Evolutionary conservation across 2,329 filamentous ascomycete species (phyloP).

Genomic region (Metarhizium rileyi): DNA sequence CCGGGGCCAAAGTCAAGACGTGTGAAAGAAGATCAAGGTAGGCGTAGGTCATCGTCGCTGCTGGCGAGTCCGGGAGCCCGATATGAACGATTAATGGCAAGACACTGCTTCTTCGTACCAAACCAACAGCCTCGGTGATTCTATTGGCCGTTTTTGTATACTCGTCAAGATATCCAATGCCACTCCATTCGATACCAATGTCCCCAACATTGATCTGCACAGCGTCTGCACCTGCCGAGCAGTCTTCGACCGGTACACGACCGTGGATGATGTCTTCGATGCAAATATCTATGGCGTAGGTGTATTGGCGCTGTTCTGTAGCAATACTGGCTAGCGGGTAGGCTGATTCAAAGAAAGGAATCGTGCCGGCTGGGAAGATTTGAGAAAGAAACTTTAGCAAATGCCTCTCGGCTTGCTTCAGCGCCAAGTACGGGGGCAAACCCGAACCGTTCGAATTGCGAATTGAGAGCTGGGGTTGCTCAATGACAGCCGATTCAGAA

Average conservation of each 20-base stretch:
- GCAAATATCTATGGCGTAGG: constrained; percentile 58
- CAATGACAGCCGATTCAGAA: constrained; percentile 39
- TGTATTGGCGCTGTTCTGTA: constrained; percentile 51
- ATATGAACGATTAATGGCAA: constrained; percentile 48
- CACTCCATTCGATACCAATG: constrained; percentile 17
- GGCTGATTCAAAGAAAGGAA: constrained; percentile 51
- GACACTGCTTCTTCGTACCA: constrained; percentile 53
- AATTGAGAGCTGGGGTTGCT: not conserved
- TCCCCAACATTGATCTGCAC: constrained; percentile 49
- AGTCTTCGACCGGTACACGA: constrained; percentile 50
- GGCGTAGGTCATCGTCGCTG: constrained; percentile 13
- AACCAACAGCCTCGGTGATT: constrained; percentile 49
- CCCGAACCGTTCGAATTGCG: constrained; percentile 15
- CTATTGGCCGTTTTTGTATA: constrained; percentile 29
- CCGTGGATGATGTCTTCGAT: constrained; percentile 40
- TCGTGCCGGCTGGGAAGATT: constrained; percentile 42
- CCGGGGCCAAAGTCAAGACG: constrained; percentile 50
- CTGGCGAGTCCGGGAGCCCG: constrained; percentile 18
- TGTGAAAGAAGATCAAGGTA: constrained; percentile 51
- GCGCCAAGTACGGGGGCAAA: constrained; percentile 51
- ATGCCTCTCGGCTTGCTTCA: constrained; percentile 59
- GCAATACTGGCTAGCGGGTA: constrained; percentile 55
- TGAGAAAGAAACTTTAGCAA: constrained; percentile 60
- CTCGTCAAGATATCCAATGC: constrained; percentile 8
- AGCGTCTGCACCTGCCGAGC: constrained; percentile 58